A percentile compares a stretch with the other conserved stretches of the same genome.
Conservation (phyloP, 2,329 filamentous ascomycete genomes). For the Malbranchea zuffiana region DNA sequence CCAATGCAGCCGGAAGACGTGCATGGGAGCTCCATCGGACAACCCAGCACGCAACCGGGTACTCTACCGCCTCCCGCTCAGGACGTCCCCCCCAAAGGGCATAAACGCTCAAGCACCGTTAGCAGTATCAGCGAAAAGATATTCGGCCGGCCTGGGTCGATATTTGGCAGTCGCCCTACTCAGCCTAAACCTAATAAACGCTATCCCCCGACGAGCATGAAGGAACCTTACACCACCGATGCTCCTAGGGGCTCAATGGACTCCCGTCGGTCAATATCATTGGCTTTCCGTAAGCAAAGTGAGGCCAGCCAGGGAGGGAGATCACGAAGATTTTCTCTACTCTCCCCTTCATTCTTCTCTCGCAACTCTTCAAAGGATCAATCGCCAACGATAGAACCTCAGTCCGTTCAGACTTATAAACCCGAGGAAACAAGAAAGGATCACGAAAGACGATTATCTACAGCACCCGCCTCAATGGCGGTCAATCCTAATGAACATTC, state of each 20-base stretch:
- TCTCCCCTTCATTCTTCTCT: constrained; percentile 54
- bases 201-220: constrained; percentile 87
- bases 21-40: constrained; percentile 46
- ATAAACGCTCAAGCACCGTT: constrained; percentile 64
- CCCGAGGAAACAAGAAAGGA: constrained; percentile 13
- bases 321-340: constrained; percentile 60
- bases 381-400: constrained; percentile 35
- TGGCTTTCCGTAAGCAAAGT: constrained; percentile 60
- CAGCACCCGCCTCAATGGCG: constrained; percentile 20
- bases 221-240: constrained; percentile 44
- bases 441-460: constrained; percentile 26
- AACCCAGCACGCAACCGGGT: constrained; percentile 49
- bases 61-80: constrained; percentile 45
- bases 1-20: constrained; percentile 44
- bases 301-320: constrained; percentile 52
- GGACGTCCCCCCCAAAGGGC: constrained; percentile 37
- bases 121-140: constrained; percentile 73
- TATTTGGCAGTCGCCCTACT: constrained; percentile 53
- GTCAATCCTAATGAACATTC: constrained; percentile 3
- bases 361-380: constrained; percentile 47
- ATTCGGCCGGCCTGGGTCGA: constrained; percentile 70
- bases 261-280: constrained; percentile 61
- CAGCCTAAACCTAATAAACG: constrained; percentile 46
- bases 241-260: constrained; percentile 58
- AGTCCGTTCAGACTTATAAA: constrained; percentile 28